Conservation (phyloP, 2,329 filamentous ascomycete genomes). For the Pseudogymnoascus sp. region DNA sequence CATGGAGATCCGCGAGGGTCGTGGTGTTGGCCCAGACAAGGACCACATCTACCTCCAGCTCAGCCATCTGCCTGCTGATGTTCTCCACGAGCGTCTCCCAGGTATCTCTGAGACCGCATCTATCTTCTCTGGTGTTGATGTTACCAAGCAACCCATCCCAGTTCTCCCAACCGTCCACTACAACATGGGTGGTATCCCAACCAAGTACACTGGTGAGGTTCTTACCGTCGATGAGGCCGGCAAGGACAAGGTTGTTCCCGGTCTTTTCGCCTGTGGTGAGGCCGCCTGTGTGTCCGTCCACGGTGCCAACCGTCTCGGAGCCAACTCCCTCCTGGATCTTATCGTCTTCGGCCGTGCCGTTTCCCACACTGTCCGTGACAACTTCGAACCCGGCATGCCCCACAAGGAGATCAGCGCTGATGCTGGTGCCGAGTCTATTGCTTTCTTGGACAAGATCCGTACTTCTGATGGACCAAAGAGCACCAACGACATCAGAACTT, state of each 20-base stretch:
- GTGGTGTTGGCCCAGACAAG: constrained; percentile 93
- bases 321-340: constrained; percentile 95
- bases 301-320: constrained; percentile 93
- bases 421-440: constrained; percentile 80
- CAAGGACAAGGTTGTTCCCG: constrained; percentile 87
- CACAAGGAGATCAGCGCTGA: constrained; percentile 76
- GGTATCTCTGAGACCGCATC: constrained; percentile 98
- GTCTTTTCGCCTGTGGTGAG: constrained; percentile 94
- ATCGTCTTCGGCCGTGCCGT: constrained; percentile 97
- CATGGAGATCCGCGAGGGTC: constrained; percentile 93
- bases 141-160: constrained; percentile 93
- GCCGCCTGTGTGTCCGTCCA: constrained; percentile 96
- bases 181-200: constrained; percentile 99
- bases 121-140: constrained; percentile 95
- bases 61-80: constrained; percentile 84
- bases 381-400: constrained; percentile 74
- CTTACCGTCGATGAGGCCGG: constrained; percentile 79
- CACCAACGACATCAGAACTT: constrained; percentile 78
- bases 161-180: constrained; percentile 97
- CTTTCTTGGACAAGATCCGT: constrained; percentile 76
- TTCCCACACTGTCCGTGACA: constrained; percentile 93
- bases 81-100: constrained; percentile 91
- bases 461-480: constrained; percentile 77
- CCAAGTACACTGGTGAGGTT: constrained; percentile 94
- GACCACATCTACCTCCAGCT: constrained; percentile 98